Base-by-base conservation (phyloP, 371 early-diverging fungal species). In the Lichtheimia hyalospora region DNA sequence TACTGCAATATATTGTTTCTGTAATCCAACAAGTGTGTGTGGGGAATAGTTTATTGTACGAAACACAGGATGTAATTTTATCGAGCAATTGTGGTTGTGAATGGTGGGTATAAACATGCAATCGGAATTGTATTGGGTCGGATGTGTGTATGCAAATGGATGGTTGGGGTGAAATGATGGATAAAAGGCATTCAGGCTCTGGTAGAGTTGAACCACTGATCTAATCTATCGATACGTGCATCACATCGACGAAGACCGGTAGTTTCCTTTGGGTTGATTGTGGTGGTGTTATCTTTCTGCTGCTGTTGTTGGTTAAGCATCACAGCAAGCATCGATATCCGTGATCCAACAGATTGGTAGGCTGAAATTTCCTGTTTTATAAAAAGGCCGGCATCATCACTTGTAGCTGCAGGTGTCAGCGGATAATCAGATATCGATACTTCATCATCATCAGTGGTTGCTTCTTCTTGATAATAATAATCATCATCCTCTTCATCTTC, bases 251-350 rank as follows among this genome's bases (percentile, higher is more conserved):
- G 48, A 2, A 67, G 34, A 34, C 34, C 34, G 6, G 34, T 8
- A 34, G 34, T 2, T 8, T 0, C 34, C 10, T 34, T 34, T 34
- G 6, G 34, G 34, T 10, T 34, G 1, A 10, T 8, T 8, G 10
- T 34, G 10, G 10, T 34, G 8, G 28, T 28, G 6, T 5, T 10
- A 34, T 34, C 34, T 34, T 8, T 34, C 46, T 57, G 50, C 21
- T 51, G 27, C 16, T 56, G 57, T 25, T 44, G 50, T 55, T 64
- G 60, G 25, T 51, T 50, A 15, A 64, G 40, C 60, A 64, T 60
- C 10, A 25, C 48, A 13, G 65, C 60, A 23, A 64, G 41, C 44
- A 60, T 25, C 13, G 65, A 64, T 15, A 21, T 52, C 5, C 56
- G 65, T 51, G 34, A 52, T 63, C 18, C n/a, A 16, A 16, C n/a